Percentiles rank a stretch among this genome's conserved stretches.
These are phyloP conservation scores for Pelargonium nanum DNA, from an alignment of 345 rosid genomes.

Conservation along the genomic window DNA sequence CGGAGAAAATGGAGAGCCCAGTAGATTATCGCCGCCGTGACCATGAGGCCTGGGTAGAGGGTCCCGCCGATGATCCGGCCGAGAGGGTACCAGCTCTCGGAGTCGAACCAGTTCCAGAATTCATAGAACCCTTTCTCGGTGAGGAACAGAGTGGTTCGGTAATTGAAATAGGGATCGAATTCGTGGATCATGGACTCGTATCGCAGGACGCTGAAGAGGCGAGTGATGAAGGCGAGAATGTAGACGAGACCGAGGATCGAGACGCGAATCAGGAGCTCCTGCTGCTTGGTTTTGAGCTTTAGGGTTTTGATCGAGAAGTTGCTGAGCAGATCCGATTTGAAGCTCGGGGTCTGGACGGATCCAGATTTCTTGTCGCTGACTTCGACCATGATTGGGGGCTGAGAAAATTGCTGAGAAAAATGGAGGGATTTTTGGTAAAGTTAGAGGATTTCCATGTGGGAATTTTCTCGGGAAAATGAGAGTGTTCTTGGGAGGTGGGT, in stretches of 20 bases:
- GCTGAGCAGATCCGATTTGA: constrained; percentile 39
- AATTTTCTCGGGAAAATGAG: background rate
- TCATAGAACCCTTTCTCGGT: constrained; percentile 87
- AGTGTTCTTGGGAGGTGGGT: background rate
- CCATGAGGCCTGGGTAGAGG: constrained; percentile 89
- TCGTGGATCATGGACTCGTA: constrained; percentile 99
- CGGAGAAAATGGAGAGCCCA: constrained; percentile 61
- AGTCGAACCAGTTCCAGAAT: constrained; percentile 99
- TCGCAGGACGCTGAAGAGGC: constrained; percentile 85
- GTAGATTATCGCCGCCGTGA: constrained; percentile 74
- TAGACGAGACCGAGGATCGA: constrained; percentile 77
- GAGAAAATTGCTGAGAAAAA: background rate
- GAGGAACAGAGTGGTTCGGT: constrained; percentile 72
- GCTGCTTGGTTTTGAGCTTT: constrained; percentile 79
- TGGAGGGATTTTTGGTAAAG: background rate
- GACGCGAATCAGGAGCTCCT: constrained; percentile 83
- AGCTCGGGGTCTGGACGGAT: constrained; percentile 14
- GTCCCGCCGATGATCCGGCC: constrained; percentile 96
- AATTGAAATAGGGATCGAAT: constrained; percentile 94
- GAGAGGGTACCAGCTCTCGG: constrained; percentile 96
- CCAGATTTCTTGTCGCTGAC: background rate
- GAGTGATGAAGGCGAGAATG: constrained; percentile 73
- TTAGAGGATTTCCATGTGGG: background rate
- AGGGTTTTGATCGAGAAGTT: constrained; percentile 35
- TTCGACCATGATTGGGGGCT: background rate